Evolutionary conservation across 129 eudicot genomes (phyloP), one percentile per base, ranked within the genome.

Genomic region (Artemisia annua): DNA sequence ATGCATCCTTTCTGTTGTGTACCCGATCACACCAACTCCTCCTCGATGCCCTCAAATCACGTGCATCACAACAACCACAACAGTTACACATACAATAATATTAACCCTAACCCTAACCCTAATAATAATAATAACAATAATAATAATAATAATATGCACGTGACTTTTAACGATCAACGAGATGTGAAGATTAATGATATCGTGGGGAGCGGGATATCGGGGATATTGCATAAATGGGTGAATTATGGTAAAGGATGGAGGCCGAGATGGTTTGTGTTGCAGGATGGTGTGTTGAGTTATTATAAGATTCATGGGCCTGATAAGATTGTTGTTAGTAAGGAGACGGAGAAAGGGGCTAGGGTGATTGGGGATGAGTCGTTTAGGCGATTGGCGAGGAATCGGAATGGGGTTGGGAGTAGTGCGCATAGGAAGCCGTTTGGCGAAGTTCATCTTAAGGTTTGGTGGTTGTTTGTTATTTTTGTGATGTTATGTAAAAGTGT

Each of bases 231-330:
- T 35, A 93, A 93, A 64, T 93, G 98, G 98, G 98, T 93, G 60
- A 93, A 93, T 86, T 93, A 89, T 72, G 98, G 98, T 0, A 87
- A 79, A 75, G 98, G 98, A 13, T 93, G 98, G 98, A 63, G 98
- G 69, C 97, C 96, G 4, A 69, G 98, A 71, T 93, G 97, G 97
- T 93, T 93, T 78, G 92, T 90, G 7, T 77, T 93, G 79, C 89
- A 87, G 30, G 98, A 93, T 74, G 98, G 97, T 0, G 98, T 93
- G 28, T 70, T 93, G 73, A 87, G 96, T 20, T 93, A 93, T 70
- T 93, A 87, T 43, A 93, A 93, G 80, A 81, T 93, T 75, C 95
- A 90, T 46, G 98, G 98, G 3, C 98, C 97, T 64, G 85, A 93
- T 83, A 89, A 81, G 77, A 86, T 93, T 71, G 71, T 83, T 24